Evolutionary conservation across 768 basidiomycete species (phyloP).

Genomic region (Amanita muscaria): DNA sequence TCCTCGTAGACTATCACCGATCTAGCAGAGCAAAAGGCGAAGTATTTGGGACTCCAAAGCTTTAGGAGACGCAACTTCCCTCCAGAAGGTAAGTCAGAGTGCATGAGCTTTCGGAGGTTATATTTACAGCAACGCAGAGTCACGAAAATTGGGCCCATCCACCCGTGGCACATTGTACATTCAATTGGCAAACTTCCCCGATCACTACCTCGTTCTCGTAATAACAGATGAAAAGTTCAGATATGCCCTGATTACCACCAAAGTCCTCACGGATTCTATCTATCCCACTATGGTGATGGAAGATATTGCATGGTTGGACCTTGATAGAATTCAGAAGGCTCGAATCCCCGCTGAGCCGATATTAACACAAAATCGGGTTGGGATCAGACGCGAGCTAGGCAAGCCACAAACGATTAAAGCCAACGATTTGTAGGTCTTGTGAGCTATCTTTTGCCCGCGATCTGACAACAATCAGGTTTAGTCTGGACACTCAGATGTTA

Average conservation of each 20-base stretch:
- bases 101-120: background rate
- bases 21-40: conserved; percentile 77
- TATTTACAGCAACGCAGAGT: conserved; percentile 35
- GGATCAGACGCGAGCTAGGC: background rate
- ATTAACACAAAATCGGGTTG: background rate
- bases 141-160: conserved; percentile 58
- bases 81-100: conserved; percentile 45
- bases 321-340: conserved; percentile 46
- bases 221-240: conserved; percentile 70
- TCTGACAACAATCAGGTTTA: conserved; percentile 35
- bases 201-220: conserved; percentile 79
- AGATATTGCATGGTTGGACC: conserved; percentile 75
- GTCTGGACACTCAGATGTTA: conserved; percentile 63
- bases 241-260: conserved; percentile 73
- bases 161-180: conserved; percentile 63
- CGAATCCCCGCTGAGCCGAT: background rate
- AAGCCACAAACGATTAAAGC: background rate
- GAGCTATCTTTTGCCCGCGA: background rate
- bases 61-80: conserved; percentile 62
- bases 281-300: conserved; percentile 59
- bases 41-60: conserved; percentile 72
- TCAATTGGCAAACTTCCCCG: conserved; percentile 66
- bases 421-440: conserved; percentile 4
- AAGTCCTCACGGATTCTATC: conserved; percentile 43
- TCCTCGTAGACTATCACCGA: conserved; percentile 78